Percentiles rank a stretch among this genome's conserved stretches.
Evolutionary conservation across 768 basidiomycete genomes (phyloP).

Genomic region (Neoboletus subvelutipes): DNA sequence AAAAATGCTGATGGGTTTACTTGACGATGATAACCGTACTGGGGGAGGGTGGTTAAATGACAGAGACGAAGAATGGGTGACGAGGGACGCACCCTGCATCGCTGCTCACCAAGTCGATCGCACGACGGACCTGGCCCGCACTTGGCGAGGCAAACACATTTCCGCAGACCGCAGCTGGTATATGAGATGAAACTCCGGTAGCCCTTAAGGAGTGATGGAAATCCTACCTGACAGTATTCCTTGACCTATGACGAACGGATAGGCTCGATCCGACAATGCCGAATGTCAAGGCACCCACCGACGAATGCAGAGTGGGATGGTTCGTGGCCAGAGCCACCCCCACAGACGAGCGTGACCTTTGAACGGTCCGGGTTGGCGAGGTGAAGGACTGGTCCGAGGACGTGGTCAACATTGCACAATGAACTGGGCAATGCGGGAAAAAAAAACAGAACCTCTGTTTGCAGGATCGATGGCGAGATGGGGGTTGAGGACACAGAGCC

Average conservation of each 20-base stretch:
- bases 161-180: conserved; percentile 75
- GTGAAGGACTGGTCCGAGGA: conserved; percentile 53
- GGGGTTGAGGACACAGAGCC: conserved; percentile 70
- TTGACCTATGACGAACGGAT: conserved; percentile 43
- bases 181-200: neutral
- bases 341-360: conserved; percentile 77
- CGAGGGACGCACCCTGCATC: conserved; percentile 57
- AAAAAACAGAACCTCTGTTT: conserved; percentile 64
- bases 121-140: conserved; percentile 77
- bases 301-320: conserved; percentile 89
- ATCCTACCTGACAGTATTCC: conserved; percentile 72
- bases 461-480: conserved; percentile 64
- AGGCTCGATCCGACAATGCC: neutral
- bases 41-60: neutral
- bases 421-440: neutral
- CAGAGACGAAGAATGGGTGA: neutral
- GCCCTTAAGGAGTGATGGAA: neutral
- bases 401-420: neutral
- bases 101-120: conserved; percentile 72
- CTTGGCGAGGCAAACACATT: conserved; percentile 91
- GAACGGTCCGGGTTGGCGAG: conserved; percentile 53
- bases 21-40: conserved; percentile 85
- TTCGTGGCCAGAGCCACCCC: conserved; percentile 89
- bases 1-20: conserved; percentile 35
- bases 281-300: conserved; percentile 44